These are phyloP conservation scores for Blumeria hordei DNA, from an alignment of 2,329 filamentous ascomycete species.

Conservation along the genomic window DNA sequence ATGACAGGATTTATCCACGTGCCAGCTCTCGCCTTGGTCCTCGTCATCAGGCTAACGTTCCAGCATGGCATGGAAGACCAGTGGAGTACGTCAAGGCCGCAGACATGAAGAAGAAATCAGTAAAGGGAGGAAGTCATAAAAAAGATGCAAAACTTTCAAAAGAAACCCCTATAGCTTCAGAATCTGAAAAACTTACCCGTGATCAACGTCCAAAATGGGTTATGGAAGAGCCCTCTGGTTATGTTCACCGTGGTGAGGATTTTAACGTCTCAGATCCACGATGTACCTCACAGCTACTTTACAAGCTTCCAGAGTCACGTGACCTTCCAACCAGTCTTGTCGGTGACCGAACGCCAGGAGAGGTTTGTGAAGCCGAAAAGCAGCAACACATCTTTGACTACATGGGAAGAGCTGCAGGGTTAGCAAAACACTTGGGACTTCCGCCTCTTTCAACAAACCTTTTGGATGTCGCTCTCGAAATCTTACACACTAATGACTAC, in stretches of 20 bases:
- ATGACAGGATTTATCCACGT: conserved; percentile 90
- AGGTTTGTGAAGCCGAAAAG: conserved; percentile 11
- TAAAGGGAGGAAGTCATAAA: conserved; percentile 37
- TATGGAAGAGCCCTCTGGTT: conserved; percentile 73
- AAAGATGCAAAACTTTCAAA: conserved; percentile 58
- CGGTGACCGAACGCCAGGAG: conserved; percentile 14
- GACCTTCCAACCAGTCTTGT: conserved; percentile 17
- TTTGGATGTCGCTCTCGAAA: conserved; percentile 55
- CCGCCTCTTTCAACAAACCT: conserved; percentile 63
- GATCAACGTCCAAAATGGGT: conserved; percentile 82
- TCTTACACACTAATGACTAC: conserved; percentile 49
- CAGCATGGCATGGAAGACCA: conserved; percentile 63
- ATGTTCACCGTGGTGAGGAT: conserved; percentile 66
- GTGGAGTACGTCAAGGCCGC: conserved; percentile 77
- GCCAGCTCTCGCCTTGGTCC: conserved; percentile 82
- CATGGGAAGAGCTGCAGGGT: conserved; percentile 35
- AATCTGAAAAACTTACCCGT: conserved; percentile 56
- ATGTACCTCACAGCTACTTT: conserved; percentile 52
- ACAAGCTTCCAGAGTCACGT: conserved; percentile 41
- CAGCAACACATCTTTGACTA: conserved; percentile 46
- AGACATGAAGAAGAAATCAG: conserved; percentile 58
- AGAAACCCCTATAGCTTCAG: conserved; percentile 53
- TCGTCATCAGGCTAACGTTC: conserved; percentile 70
- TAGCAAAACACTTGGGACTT: conserved; percentile 36
- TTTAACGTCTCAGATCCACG: conserved; percentile 36